Evolutionary conservation across 331 rosid species (phyloP).

Genomic region (Cydonia oblonga): DNA sequence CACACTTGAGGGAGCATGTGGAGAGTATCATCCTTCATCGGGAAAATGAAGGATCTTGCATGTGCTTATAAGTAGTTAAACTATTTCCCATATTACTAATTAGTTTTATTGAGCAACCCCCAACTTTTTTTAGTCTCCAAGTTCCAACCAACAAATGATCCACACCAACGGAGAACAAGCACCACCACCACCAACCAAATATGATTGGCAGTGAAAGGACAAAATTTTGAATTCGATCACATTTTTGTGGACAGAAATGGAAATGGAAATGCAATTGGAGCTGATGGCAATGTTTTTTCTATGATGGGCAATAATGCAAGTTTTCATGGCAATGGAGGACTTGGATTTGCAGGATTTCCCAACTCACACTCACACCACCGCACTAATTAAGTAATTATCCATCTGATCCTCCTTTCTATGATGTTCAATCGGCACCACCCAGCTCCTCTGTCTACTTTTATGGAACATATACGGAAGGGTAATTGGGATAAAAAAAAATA

Average conservation of each 20-base stretch:
- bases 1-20: too few species aligned
- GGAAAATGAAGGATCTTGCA: rapidly evolving
- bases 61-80: too few species aligned
- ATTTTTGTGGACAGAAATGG: neutral
- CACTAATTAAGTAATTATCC: too few species aligned
- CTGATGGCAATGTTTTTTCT: neutral
- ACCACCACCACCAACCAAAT: neutral
- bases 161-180: neutral
- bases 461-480: too few species aligned
- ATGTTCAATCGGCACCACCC: too few species aligned
- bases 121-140: too few species aligned
- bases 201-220: constrained; percentile 1
- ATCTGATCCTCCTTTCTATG: too few species aligned
- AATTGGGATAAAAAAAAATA: too few species aligned
- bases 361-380: neutral
- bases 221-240: neutral
- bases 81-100: too few species aligned
- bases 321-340: constrained; percentile 5
- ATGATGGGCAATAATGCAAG: neutral
- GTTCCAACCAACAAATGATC: constrained; percentile 11
- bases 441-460: too few species aligned
- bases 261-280: neutral
- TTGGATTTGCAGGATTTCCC: constrained; percentile 10
- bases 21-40: too few species aligned
- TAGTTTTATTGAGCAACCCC: too few species aligned